A percentile compares a stretch with the other conserved stretches of the same genome.
These are phyloP conservation scores for Bremia lactucae DNA, from an alignment of 352 stramenopile genomes.

Conservation along the genomic window DNA sequence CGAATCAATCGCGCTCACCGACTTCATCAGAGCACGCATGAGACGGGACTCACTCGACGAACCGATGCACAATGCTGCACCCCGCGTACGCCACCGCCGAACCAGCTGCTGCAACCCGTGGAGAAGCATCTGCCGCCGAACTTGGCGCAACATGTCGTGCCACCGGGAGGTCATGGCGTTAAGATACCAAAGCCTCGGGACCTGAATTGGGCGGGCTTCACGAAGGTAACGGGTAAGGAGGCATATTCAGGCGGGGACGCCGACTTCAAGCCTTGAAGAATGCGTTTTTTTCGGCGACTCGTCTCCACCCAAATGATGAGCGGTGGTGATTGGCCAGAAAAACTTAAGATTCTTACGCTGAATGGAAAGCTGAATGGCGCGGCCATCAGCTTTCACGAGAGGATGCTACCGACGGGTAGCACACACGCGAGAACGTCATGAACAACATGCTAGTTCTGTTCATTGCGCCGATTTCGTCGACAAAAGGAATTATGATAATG, in stretches of 20 bases:
- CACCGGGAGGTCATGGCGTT: no score
- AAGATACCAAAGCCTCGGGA: background rate
- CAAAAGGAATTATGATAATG: slow-evolving; percentile 3
- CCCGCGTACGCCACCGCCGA: no score
- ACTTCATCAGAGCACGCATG: background rate
- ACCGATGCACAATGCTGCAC: background rate
- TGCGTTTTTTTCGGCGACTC: background rate
- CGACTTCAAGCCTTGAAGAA: slow-evolving; percentile 3
- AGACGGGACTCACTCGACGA: background rate
- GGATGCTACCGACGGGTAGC: background rate
- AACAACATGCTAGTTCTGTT: no score
- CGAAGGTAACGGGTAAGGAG: slow-evolving; percentile 3
- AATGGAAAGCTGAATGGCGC: slow-evolving; percentile 2
- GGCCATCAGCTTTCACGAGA: background rate
- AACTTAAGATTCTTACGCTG: slow-evolving; percentile 1
- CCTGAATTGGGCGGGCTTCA: background rate
- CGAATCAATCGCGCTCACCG: background rate
- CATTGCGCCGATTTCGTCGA: background rate
- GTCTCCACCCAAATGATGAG: slow-evolving; percentile 1
- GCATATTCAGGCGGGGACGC: background rate
- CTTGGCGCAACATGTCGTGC: no score
- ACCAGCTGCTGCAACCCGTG: no score
- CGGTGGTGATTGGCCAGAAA: background rate
- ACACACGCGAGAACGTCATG: background rate
- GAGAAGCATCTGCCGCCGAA: background rate